Percentiles rank a stretch among this genome's conserved stretches.
Conservation (phyloP, 805 yeast species). For the Yarrowia bubula region DNA sequence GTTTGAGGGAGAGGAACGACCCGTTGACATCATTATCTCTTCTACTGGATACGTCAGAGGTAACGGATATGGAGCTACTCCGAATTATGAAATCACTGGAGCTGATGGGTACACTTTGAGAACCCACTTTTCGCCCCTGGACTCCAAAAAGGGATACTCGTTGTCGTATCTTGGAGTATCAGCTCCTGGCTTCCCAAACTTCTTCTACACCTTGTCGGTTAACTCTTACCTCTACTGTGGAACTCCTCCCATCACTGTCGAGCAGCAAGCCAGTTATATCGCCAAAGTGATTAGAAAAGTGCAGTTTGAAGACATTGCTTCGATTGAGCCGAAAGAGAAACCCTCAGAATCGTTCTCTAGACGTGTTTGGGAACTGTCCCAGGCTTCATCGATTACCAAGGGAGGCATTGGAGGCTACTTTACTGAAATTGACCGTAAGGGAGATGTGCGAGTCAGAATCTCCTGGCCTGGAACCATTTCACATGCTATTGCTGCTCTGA, state of each 20-base stretch:
- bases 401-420: conserved; percentile 6
- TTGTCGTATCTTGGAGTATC: conserved; percentile 22
- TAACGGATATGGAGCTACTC: conserved; percentile 12
- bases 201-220: conserved; percentile 23
- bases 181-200: conserved; percentile 27
- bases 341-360: conserved; percentile 16
- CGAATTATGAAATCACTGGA: conserved; percentile 13
- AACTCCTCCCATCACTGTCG: neutral
- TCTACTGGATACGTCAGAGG: conserved; percentile 27
- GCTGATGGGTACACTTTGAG: neutral
- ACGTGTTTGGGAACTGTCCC: conserved; percentile 6
- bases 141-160: conserved; percentile 6
- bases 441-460: neutral
- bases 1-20: conserved; percentile 27
- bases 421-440: neutral
- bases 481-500: conserved; percentile 18
- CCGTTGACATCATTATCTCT: conserved; percentile 21
- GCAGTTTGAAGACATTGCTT: conserved; percentile 22
- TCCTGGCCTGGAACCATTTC: conserved; percentile 29
- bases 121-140: neutral
- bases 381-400: neutral
- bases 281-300: conserved; percentile 17
- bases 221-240: conserved; percentile 27
- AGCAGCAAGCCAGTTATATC: conserved; percentile 16
- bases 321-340: conserved; percentile 11